Percentiles rank a stretch among this genome's conserved stretches.
Evolutionary conservation across 2,329 filamentous ascomycete species (phyloP).

Genomic region (Colletotrichum kahawae): DNA sequence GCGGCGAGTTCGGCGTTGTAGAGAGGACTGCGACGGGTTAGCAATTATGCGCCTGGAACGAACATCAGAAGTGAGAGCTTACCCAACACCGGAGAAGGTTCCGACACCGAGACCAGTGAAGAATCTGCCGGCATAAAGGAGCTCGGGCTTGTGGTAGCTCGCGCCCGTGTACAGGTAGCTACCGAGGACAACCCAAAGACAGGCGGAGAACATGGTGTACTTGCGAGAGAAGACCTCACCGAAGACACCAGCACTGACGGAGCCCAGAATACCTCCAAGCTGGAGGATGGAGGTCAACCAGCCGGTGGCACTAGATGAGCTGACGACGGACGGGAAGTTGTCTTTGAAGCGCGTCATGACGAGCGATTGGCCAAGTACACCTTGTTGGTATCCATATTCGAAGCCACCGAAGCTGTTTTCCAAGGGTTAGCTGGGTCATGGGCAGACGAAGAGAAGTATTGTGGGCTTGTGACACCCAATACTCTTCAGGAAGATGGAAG

Average conservation of each 20-base stretch:
- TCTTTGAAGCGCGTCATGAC: conserved; percentile 56
- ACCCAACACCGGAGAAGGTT: conserved; percentile 47
- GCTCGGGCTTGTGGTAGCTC: conserved; percentile 37
- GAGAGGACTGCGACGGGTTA: conserved; percentile 34
- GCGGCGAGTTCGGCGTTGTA: conserved; percentile 60
- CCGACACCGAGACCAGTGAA: conserved; percentile 56
- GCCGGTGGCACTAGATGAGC: conserved; percentile 50
- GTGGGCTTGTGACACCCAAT: conserved; percentile 29
- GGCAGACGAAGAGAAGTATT: accelerated
- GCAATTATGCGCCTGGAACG: not conserved
- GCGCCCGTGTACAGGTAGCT: conserved; percentile 51
- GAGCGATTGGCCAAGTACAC: conserved; percentile 55
- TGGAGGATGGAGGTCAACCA: conserved; percentile 58
- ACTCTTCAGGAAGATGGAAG: conserved; percentile 18
- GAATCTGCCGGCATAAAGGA: conserved; percentile 54
- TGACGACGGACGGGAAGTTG: conserved; percentile 53
- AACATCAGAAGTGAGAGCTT: not conserved
- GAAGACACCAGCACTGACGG: conserved; percentile 50
- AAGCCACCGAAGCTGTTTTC: conserved; percentile 51
- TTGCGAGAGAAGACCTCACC: conserved; percentile 55
- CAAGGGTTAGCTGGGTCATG: not conserved
- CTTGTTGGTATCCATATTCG: conserved; percentile 60
- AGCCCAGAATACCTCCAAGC: conserved; percentile 54
- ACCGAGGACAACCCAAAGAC: conserved; percentile 49
- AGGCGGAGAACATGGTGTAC: conserved; percentile 56